Conservation (phyloP, 345 rosid species). For the Anacardium occidentale region DNA sequence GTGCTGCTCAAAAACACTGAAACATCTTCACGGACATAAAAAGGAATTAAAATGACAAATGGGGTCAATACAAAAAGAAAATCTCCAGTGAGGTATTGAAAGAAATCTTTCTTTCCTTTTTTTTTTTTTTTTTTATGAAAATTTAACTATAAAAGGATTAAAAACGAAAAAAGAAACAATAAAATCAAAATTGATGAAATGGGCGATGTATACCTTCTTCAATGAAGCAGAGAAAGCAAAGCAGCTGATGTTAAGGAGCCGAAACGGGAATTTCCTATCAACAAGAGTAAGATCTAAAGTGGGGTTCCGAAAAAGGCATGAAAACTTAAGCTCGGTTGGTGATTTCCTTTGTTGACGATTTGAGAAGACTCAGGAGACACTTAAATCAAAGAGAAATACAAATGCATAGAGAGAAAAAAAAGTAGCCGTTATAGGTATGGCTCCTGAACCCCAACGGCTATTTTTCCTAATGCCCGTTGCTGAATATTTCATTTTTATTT, state of each 20-base stretch:
- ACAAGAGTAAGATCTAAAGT: slow-evolving; percentile 1
- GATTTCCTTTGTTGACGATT: not conserved
- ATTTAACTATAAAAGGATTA: too few relatives aligned
- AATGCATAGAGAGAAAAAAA: not conserved
- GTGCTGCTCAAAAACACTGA: too few relatives aligned
- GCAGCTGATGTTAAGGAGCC: not conserved
- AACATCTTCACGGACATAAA: not conserved
- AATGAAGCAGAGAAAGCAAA: not conserved
- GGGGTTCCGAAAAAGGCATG: slow-evolving; percentile 9
- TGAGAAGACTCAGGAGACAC: not conserved
- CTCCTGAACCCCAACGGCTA: slow-evolving; percentile 11
- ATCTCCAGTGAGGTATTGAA: too few relatives aligned
- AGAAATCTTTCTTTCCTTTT: too few relatives aligned
- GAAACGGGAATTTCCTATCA: not conserved
- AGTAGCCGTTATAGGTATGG: slow-evolving; percentile 18
- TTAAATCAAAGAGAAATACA: slow-evolving; percentile 7
- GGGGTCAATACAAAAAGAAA: too few relatives aligned
- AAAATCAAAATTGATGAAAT: too few relatives aligned
- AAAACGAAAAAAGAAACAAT: too few relatives aligned
- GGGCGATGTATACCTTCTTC: not conserved
- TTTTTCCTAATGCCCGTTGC: slow-evolving; percentile 13
- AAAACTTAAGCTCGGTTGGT: not conserved
- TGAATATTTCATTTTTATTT: not conserved
- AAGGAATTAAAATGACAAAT: too few relatives aligned
- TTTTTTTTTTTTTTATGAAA: too few relatives aligned